A percentile compares a stretch with the other conserved stretches of the same genome.
Conservation (phyloP, 768 basidiomycete genomes). For the Lentinula raphanica region DNA sequence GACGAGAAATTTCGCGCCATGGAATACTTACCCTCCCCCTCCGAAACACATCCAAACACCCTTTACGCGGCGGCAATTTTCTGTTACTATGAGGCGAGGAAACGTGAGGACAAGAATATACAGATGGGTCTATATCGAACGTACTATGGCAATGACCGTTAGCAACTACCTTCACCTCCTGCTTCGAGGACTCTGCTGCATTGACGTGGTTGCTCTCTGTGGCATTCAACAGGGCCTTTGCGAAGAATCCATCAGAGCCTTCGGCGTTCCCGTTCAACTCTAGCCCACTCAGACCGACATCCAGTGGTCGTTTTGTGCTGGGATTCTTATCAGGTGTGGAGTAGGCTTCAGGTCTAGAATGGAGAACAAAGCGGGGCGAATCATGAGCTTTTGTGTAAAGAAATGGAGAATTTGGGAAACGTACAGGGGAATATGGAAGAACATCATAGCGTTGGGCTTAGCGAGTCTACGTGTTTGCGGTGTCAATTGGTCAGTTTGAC, state of each 20-base stretch:
- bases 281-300: conserved; percentile 59
- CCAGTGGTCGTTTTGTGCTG: conserved; percentile 54
- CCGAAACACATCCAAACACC: conserved; percentile 93
- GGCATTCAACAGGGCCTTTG: conserved; percentile 70
- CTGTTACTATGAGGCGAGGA: conserved; percentile 52
- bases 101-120: conserved; percentile 12
- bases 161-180: conserved; percentile 83
- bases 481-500: conserved; percentile 55
- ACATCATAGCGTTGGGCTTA: conserved; percentile 95
- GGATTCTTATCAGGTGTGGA: conserved; percentile 59
- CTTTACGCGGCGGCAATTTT: conserved; percentile 79
- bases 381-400: background rate
- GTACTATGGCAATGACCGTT: conserved; percentile 89
- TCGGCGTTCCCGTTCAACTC: conserved; percentile 62
- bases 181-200: conserved; percentile 17
- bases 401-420: conserved; percentile 20
- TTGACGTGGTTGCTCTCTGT: conserved; percentile 63
- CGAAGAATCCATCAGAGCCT: conserved; percentile 77
- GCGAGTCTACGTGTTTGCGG: conserved; percentile 56
- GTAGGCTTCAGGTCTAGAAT: conserved; percentile 68
- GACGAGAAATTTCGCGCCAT: background rate
- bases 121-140: conserved; percentile 16
- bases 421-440: conserved; percentile 95
- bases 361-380: background rate
- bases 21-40: conserved; percentile 64